phyloP scores from a whole-genome alignment of 2,329 filamentous ascomycete species.

The Verticillium nubilum region DNA sequence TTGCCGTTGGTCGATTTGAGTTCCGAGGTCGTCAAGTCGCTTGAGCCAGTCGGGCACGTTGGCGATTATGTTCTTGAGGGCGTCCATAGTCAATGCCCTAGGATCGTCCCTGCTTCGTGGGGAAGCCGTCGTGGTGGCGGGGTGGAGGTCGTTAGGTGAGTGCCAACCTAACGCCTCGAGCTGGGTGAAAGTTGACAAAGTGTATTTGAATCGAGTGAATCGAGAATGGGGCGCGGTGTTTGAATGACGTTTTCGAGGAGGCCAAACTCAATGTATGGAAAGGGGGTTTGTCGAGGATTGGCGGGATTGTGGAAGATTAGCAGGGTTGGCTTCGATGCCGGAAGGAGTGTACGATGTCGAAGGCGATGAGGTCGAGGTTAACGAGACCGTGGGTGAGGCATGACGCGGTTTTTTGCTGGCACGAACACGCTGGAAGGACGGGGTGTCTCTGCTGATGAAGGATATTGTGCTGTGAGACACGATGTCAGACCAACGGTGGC shows the following conservation, averaged over 20 bases:
- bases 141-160: conserved; percentile 19
- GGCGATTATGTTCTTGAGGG: conserved; percentile 46
- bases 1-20: conserved; percentile 57
- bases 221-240: neutral
- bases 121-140: conserved; percentile 21
- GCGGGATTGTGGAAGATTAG: neutral
- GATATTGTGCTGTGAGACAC: neutral
- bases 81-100: conserved; percentile 44
- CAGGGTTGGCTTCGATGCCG: conserved; percentile 16
- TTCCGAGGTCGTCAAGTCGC: conserved; percentile 54
- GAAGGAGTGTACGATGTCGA: conserved; percentile 15
- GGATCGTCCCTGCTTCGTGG: conserved; percentile 19
- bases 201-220: neutral
- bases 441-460: neutral
- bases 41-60: conserved; percentile 57
- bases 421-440: neutral
- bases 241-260: no score
- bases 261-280: no score
- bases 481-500: neutral
- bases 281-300: neutral
- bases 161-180: conserved; percentile 20
- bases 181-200: neutral
- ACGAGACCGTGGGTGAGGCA: conserved; percentile 8
- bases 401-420: conserved; percentile 3
- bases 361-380: conserved; percentile 5